phyloP scores from a whole-genome alignment of 2,329 filamentous ascomycete genomes.

The Aspergillus sp. region DNA sequence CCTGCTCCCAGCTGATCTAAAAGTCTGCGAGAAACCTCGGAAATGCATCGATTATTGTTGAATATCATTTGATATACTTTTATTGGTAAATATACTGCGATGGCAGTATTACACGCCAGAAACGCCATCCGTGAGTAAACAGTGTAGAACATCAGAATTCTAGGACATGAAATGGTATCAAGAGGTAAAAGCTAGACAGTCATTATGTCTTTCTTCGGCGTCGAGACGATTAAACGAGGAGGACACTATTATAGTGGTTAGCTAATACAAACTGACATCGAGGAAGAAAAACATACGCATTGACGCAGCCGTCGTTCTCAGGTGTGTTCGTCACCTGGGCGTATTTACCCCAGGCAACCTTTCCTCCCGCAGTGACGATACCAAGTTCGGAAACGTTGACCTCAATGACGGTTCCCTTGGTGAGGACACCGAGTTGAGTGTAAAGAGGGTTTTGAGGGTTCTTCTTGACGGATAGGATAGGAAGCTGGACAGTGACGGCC shows the following conservation, averaged over 20 bases:
- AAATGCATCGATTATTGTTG: neutral
- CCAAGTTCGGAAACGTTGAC: conserved; percentile 93
- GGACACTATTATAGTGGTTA: conserved; percentile 9
- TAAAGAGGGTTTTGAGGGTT: conserved; percentile 88
- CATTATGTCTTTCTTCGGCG: neutral
- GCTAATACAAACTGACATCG: neutral
- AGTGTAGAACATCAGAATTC: conserved; percentile 6
- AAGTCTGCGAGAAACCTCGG: neutral
- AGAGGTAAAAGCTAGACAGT: neutral
- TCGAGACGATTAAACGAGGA: conserved; percentile 17
- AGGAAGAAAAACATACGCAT: conserved; percentile 44
- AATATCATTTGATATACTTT: conserved; percentile 10
- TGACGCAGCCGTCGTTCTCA: conserved; percentile 64
- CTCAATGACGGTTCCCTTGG: conserved; percentile 81
- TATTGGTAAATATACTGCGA: conserved; percentile 4
- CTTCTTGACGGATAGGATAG: conserved; percentile 76
- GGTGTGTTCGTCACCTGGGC: conserved; percentile 62
- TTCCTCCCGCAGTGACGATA: conserved; percentile 84
- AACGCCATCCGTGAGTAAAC: conserved; percentile 16
- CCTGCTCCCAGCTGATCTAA: neutral
- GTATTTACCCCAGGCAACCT: conserved; percentile 89
- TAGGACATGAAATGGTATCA: conserved; percentile 20
- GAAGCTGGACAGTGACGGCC: conserved; percentile 82
- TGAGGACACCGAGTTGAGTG: conserved; percentile 87
- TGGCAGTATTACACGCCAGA: conserved; percentile 11